A percentile compares a stretch with the other conserved stretches of the same genome.
phyloP scores from a whole-genome alignment of 495 filamentous ascomycete species.

The Daldinia bambusicola region DNA sequence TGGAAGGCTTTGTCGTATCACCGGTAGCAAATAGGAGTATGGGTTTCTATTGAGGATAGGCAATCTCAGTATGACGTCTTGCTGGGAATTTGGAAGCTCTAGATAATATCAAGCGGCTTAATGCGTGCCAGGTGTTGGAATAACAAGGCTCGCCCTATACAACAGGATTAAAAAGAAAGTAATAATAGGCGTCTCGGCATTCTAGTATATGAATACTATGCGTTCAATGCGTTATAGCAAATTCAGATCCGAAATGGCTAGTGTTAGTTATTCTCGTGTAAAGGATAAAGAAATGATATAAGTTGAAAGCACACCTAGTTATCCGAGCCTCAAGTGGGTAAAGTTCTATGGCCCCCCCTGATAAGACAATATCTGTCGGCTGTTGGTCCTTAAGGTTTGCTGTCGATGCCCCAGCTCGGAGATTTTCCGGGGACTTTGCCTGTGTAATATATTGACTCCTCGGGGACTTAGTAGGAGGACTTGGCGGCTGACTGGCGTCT shows the following conservation, averaged over 20 bases:
- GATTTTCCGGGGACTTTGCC: slow-evolving; percentile 13
- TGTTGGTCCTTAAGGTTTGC: slow-evolving; percentile 26
- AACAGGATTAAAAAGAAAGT: slow-evolving; percentile 11
- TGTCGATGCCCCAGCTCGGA: slow-evolving; percentile 22
- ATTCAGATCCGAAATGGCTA: not conserved
- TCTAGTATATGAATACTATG: slow-evolving; percentile 17
- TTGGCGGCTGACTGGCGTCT: not conserved
- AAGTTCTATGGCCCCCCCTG: not conserved
- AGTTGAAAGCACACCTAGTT: not conserved
- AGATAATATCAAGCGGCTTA: slow-evolving; percentile 3
- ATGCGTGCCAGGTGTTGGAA: slow-evolving; percentile 28
- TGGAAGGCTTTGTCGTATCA: slow-evolving; percentile 39
- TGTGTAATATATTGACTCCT: not conserved
- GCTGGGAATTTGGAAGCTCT: not conserved
- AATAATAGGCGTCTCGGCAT: slow-evolving; percentile 3
- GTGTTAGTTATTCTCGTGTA: not conserved
- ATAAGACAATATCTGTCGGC: not conserved
- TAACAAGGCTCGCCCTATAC: slow-evolving; percentile 30
- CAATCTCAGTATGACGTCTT: slow-evolving; percentile 5
- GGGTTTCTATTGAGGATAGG: slow-evolving; percentile 42
- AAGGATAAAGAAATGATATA: not conserved
- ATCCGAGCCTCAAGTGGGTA: not conserved
- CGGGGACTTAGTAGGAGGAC: not conserved
- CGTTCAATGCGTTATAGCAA: not conserved
- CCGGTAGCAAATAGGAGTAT: slow-evolving; percentile 37